Conservation (phyloP, 768 basidiomycete genomes). For the Psilocybe cyanescens region DNA sequence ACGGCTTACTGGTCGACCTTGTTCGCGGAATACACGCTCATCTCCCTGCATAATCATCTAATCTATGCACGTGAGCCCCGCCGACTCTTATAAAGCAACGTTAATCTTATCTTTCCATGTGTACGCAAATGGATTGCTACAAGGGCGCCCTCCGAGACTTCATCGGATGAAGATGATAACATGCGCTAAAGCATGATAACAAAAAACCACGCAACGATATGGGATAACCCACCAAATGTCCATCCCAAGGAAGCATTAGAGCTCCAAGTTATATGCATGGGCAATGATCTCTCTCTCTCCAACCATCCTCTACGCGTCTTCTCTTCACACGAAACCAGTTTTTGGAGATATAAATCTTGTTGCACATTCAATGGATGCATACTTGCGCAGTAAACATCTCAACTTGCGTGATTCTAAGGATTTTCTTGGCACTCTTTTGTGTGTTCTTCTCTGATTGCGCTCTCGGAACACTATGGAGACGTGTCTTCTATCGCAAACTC, state of each 20-base stretch:
- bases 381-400: not conserved
- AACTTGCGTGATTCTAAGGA: not conserved
- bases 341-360: not conserved
- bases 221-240: not conserved
- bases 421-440: not conserved
- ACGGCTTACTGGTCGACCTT: too few species aligned
- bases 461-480: not conserved
- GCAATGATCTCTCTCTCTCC: not conserved
- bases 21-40: too few species aligned
- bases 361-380: not conserved
- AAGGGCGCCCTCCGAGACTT: not conserved
- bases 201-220: not conserved
- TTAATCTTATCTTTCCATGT: not conserved
- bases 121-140: not conserved
- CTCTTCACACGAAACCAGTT: not conserved
- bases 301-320: not conserved
- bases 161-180: not conserved
- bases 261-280: not conserved
- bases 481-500: not conserved
- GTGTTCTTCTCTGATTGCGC: not conserved
- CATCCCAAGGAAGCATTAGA: not conserved
- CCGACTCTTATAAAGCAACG: not conserved
- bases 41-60: too few species aligned
- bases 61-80: not conserved
- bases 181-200: not conserved